phyloP scores from a whole-genome alignment of 1,139 yeast genomes.

The Saccharomyces uvarum region DNA sequence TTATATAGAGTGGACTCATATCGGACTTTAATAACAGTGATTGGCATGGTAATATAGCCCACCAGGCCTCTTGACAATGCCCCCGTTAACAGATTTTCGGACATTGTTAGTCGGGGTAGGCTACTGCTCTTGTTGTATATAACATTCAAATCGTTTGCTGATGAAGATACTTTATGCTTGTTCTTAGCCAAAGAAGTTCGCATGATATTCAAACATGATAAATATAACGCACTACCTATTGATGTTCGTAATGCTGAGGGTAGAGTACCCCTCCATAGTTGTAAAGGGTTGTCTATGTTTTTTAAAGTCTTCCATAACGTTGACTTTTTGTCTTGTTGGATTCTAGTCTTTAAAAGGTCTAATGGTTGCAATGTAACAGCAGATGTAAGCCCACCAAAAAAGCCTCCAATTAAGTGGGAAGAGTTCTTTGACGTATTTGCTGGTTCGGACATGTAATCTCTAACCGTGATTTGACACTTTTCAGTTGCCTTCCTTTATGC shows the following conservation, averaged over 20 bases:
- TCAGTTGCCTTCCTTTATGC: background rate
- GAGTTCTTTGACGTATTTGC: conserved; percentile 17
- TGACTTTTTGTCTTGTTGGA: conserved; percentile 59
- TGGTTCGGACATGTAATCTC: background rate
- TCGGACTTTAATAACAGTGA: conserved; percentile 88
- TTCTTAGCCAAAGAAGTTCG: conserved; percentile 46
- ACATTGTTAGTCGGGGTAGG: conserved; percentile 64
- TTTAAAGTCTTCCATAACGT: conserved; percentile 41
- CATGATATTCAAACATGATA: conserved; percentile 59
- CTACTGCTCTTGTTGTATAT: conserved; percentile 24
- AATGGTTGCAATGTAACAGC: conserved; percentile 81
- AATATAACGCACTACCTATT: conserved; percentile 80
- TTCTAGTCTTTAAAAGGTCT: conserved; percentile 79
- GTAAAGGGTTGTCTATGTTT: conserved; percentile 41
- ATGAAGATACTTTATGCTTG: conserved; percentile 4
- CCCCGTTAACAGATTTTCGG: conserved; percentile 70
- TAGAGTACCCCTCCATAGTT: conserved; percentile 87
- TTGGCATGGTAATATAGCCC: conserved; percentile 91
- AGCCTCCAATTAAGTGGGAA: conserved; percentile 72
- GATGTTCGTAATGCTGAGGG: conserved; percentile 89
- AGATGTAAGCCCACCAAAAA: conserved; percentile 77
- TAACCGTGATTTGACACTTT: background rate
- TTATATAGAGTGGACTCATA: conserved; percentile 72
- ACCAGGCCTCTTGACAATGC: conserved; percentile 72
- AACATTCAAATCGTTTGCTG: background rate